These are phyloP conservation scores for Paecilomyces formosus DNA, from an alignment of 2,329 filamentous ascomycete genomes.

Conservation along the genomic window DNA sequence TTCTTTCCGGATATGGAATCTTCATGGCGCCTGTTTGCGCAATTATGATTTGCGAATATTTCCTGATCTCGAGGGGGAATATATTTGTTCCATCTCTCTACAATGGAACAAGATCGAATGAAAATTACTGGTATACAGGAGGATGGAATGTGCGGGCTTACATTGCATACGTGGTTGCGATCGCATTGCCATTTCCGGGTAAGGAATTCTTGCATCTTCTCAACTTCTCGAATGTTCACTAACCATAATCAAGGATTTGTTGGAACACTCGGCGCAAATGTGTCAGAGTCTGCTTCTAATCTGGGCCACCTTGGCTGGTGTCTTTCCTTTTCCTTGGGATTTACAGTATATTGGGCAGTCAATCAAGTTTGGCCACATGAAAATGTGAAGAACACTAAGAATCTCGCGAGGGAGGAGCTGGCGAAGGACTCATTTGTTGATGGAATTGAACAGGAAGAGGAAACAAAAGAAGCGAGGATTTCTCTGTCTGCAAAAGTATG, in stretches of 20 bases:
- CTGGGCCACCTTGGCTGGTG: conserved; percentile 17
- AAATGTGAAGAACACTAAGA: neutral
- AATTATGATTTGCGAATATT: conserved; percentile 44
- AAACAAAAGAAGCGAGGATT: neutral
- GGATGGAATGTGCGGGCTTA: conserved; percentile 29
- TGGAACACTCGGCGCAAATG: conserved; percentile 20
- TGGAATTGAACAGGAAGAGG: neutral
- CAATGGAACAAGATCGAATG: conserved; percentile 16
- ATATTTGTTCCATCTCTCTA: conserved; percentile 24
- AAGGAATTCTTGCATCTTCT: neutral
- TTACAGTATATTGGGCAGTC: neutral
- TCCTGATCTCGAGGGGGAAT: conserved; percentile 4
- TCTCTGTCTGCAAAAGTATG: neutral
- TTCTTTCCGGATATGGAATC: conserved; percentile 55
- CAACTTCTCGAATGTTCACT: neutral
- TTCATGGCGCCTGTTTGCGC: conserved; percentile 55
- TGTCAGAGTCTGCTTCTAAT: conserved; percentile 17
- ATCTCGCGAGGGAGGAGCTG: neutral
- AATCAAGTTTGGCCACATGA: neutral
- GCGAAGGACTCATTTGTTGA: neutral
- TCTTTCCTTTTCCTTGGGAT: conserved; percentile 13
- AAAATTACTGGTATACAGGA: conserved; percentile 23
- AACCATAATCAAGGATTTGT: conserved; percentile 14
- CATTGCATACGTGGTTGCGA: conserved; percentile 24
- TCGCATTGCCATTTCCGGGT: conserved; percentile 24